These are phyloP conservation scores for Ophiocordyceps camponoti-leonardi DNA, from an alignment of 2,329 filamentous ascomycete species.

Conservation along the genomic window DNA sequence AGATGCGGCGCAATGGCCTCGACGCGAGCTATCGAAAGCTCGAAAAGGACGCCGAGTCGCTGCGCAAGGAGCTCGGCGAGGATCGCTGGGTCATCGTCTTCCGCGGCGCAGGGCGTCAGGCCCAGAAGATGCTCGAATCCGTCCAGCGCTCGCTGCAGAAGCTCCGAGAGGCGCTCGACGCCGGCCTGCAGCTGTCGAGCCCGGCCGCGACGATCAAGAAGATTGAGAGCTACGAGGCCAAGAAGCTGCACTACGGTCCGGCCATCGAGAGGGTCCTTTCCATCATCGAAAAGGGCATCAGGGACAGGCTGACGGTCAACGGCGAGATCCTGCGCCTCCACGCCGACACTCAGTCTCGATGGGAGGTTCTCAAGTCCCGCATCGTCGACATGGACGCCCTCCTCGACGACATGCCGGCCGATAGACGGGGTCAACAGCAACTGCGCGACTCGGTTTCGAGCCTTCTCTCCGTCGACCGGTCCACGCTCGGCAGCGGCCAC, in stretches of 20 bases:
- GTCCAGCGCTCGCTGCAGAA: constrained; percentile 76
- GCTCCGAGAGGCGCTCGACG: constrained; percentile 63
- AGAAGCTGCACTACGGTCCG: constrained; percentile 84
- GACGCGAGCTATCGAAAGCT: constrained; percentile 80
- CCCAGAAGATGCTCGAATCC: constrained; percentile 92
- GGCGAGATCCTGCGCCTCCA: constrained; percentile 83
- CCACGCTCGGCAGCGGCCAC: constrained; percentile 48
- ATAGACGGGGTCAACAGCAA: constrained; percentile 54
- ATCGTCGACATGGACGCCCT: constrained; percentile 61
- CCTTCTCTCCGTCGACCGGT: constrained; percentile 69
- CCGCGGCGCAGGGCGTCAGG: constrained; percentile 77
- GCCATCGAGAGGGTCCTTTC: constrained; percentile 81
- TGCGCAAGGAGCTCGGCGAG: constrained; percentile 81
- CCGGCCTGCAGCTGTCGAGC: constrained; percentile 56
- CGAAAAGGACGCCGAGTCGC: constrained; percentile 73
- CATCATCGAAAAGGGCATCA: constrained; percentile 91
- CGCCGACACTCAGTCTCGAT: constrained; percentile 69
- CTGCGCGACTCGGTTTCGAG: constrained; percentile 86
- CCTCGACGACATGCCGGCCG: constrained; percentile 54
- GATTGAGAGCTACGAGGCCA: constrained; percentile 84
- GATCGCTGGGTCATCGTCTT: constrained; percentile 95
- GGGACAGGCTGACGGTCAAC: constrained; percentile 88
- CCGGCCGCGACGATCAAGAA: constrained; percentile 58
- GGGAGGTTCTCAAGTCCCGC: constrained; percentile 57
- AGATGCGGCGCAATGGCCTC: constrained; percentile 53